Conservation (phyloP, 352 stramenopile species). For the Pythium sp. region DNA sequence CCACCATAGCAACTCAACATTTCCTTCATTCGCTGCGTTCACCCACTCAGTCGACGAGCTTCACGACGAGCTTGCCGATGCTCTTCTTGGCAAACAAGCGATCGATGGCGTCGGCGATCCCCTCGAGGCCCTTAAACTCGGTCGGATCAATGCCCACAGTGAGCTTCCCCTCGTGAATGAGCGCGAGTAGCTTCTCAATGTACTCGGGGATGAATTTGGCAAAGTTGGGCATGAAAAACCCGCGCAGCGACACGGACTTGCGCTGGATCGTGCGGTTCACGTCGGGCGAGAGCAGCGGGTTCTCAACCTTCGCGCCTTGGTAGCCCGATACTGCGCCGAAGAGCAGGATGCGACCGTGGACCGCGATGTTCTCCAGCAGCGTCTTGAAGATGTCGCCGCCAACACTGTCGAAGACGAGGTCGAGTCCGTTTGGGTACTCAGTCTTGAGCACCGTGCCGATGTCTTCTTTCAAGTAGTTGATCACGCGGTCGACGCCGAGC, state of each 20-base stretch:
- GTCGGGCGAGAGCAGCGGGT: slow-evolving; percentile 8
- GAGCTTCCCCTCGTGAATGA: slow-evolving; percentile 45
- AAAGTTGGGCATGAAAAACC: slow-evolving; percentile 34
- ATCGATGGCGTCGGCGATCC: slow-evolving; percentile 47
- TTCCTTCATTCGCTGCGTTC: neutral
- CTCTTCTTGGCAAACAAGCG: slow-evolving; percentile 48
- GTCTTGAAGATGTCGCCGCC: slow-evolving; percentile 39
- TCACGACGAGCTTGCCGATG: slow-evolving; percentile 64
- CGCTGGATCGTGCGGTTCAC: slow-evolving; percentile 11
- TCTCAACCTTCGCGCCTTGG: slow-evolving; percentile 30
- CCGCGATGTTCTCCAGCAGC: slow-evolving; percentile 29
- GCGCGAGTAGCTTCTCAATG: slow-evolving; percentile 34
- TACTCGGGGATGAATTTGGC: slow-evolving; percentile 30
- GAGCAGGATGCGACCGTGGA: slow-evolving; percentile 34
- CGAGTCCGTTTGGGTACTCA: slow-evolving; percentile 38
- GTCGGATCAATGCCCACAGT: slow-evolving; percentile 32
- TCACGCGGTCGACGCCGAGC: slow-evolving; percentile 49
- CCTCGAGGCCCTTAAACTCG: slow-evolving; percentile 43
- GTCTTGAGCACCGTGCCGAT: slow-evolving; percentile 38
- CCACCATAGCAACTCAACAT: no score
- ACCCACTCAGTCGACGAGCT: slow-evolving; percentile 24
- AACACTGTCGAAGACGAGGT: slow-evolving; percentile 46
- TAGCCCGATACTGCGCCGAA: slow-evolving; percentile 41
- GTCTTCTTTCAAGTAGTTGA: slow-evolving; percentile 75
- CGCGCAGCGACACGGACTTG: slow-evolving; percentile 32